These are phyloP conservation scores for Xanthoconium separans DNA, from an alignment of 1,284 basidiomycete species.

Conservation along the genomic window DNA sequence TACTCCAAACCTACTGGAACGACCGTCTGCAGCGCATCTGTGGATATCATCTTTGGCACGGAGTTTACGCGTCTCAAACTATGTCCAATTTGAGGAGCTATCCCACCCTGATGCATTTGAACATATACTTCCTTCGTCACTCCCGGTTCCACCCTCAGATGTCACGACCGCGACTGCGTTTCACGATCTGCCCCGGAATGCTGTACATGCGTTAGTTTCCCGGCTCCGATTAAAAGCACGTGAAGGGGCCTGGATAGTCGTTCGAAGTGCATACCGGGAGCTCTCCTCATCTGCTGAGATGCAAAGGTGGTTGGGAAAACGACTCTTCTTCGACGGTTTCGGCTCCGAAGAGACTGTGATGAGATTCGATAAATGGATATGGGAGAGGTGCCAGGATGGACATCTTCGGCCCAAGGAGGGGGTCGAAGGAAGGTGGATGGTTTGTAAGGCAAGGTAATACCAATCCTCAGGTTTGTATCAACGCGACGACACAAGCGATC, in stretches of 20 bases:
- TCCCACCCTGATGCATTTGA: constrained; percentile 35
- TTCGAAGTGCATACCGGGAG: constrained; percentile 66
- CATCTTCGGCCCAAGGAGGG: constrained; percentile 55
- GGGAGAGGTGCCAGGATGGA: constrained; percentile 39
- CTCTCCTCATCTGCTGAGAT: constrained; percentile 44
- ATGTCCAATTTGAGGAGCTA: constrained; percentile 46
- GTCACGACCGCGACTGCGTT: not conserved
- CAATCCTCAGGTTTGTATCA: not conserved
- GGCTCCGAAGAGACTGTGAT: constrained; percentile 34
- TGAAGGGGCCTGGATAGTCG: constrained; percentile 54
- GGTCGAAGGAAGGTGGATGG: constrained; percentile 54
- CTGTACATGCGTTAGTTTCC: constrained; percentile 46
- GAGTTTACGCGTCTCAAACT: constrained; percentile 51
- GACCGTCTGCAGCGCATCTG: constrained; percentile 31
- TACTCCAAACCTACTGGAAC: constrained; percentile 38
- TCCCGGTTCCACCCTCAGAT: constrained; percentile 3
- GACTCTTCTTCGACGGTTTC: constrained; percentile 36
- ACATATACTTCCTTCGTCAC: constrained; percentile 16
- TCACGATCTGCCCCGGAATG: constrained; percentile 37
- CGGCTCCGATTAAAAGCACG: constrained; percentile 49
- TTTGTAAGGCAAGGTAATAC: constrained; percentile 36
- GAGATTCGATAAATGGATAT: constrained; percentile 47
- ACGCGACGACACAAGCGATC: too few relatives aligned
- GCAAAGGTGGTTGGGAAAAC: constrained; percentile 51
- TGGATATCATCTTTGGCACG: constrained; percentile 53